These are phyloP conservation scores for Backusella australiensis DNA, from an alignment of 192 early-diverging fungal species.

Conservation along the genomic window DNA sequence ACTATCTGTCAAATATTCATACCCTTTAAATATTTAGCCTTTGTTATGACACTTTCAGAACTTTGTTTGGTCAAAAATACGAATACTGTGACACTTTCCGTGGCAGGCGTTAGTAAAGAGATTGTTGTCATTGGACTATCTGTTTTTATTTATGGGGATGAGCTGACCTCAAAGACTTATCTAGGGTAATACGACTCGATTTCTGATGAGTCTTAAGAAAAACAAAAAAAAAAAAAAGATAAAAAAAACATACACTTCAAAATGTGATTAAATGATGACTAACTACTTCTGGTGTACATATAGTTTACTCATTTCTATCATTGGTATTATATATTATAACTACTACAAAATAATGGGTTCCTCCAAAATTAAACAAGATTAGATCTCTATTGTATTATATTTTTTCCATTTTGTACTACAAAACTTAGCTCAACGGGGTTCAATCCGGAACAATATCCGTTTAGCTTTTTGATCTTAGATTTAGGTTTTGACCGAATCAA, in stretches of 20 bases:
- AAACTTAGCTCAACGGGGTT: background rate
- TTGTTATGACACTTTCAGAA: conserved; percentile 73
- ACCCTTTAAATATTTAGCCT: conserved; percentile 43
- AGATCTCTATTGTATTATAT: background rate
- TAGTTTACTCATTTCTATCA: conserved; percentile 34
- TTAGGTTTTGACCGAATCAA: conserved; percentile 2
- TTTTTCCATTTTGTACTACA: background rate
- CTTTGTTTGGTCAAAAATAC: conserved; percentile 72
- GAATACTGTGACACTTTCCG: conserved; percentile 71
- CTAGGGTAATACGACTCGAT: conserved; percentile 51
- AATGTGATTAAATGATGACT: background rate
- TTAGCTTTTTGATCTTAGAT: conserved; percentile 2
- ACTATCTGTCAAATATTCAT: background rate
- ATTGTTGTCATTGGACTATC: conserved; percentile 71
- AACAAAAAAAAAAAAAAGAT: background rate
- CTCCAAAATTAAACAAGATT: background rate
- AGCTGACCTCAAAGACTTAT: conserved; percentile 61
- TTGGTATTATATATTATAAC: conserved; percentile 47
- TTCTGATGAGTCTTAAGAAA: background rate
- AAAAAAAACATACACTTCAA: background rate
- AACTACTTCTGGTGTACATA: background rate
- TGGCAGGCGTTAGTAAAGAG: conserved; percentile 74
- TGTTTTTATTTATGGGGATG: conserved; percentile 66
- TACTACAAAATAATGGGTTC: conserved; percentile 23
- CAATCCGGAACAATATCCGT: conserved; percentile 1